Percentiles rank a stretch among this genome's conserved stretches.
Evolutionary conservation across 1,139 yeast species (phyloP).

Genomic region (Casaregolazyma lundiana): DNA sequence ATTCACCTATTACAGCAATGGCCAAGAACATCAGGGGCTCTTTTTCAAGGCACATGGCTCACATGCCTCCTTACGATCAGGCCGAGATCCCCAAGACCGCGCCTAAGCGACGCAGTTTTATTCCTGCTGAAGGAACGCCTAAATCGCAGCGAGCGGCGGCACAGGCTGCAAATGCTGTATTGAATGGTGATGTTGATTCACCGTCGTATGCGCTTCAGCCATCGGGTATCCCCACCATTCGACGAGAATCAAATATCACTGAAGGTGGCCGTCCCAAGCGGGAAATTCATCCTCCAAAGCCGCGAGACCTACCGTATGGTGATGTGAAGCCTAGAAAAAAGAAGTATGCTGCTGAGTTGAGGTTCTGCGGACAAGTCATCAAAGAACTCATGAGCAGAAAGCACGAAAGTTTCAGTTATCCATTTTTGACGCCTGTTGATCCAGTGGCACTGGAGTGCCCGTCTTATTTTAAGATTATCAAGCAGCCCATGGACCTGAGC

Average conservation of each 20-base stretch:
- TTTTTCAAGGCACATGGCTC: slow-evolving; percentile 87
- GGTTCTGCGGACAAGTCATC: slow-evolving; percentile 77
- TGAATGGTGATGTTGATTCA: slow-evolving; percentile 20
- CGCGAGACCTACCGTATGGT: slow-evolving; percentile 81
- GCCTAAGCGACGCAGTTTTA: slow-evolving; percentile 26
- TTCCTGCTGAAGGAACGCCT: slow-evolving; percentile 26
- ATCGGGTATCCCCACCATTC: slow-evolving; percentile 50
- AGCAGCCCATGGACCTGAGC: slow-evolving; percentile 92
- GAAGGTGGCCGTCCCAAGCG: slow-evolving; percentile 83
- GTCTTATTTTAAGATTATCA: slow-evolving; percentile 75
- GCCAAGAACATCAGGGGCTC: slow-evolving; percentile 84
- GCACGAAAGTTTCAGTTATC: slow-evolving; percentile 79
- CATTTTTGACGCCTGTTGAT: slow-evolving; percentile 91
- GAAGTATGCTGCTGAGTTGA: slow-evolving; percentile 83
- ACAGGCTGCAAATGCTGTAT: slow-evolving; percentile 15
- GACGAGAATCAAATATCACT: slow-evolving; percentile 56
- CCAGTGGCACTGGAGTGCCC: slow-evolving; percentile 93
- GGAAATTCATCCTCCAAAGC: slow-evolving; percentile 93
- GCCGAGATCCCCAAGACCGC: slow-evolving; percentile 40
- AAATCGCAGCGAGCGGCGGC: slow-evolving; percentile 27
- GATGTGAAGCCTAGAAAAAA: slow-evolving; percentile 84
- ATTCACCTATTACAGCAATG: slow-evolving; percentile 83
- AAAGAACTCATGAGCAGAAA: slow-evolving; percentile 81
- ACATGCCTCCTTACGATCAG: slow-evolving; percentile 78
- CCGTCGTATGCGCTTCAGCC: slow-evolving; percentile 36